Percentiles rank a stretch among this genome's conserved stretches.
phyloP scores from a whole-genome alignment of 2,329 filamentous ascomycete species.

The Pezicula radicicola region DNA sequence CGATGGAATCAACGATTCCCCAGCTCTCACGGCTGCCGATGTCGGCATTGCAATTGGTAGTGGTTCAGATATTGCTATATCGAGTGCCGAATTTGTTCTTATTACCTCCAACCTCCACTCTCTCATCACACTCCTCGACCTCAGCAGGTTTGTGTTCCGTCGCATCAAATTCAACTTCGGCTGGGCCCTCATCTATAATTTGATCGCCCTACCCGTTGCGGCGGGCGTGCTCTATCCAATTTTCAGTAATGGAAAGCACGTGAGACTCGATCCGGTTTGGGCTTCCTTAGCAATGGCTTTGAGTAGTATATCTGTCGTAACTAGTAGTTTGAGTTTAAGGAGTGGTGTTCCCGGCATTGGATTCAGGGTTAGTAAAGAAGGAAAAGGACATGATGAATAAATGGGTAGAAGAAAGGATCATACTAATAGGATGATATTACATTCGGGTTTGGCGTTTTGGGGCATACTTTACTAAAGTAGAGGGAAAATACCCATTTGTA shows the following conservation, averaged over 20 bases:
- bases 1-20: slow-evolving; percentile 84
- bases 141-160: slow-evolving; percentile 59
- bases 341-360: slow-evolving; percentile 31
- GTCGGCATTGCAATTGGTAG: slow-evolving; percentile 80
- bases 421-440: too few relatives aligned
- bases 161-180: slow-evolving; percentile 66
- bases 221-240: slow-evolving; percentile 64
- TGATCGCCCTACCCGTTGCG: slow-evolving; percentile 61
- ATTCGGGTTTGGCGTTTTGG: too few relatives aligned
- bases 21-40: slow-evolving; percentile 75
- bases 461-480: too few relatives aligned
- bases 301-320: slow-evolving; percentile 85
- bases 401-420: too few relatives aligned
- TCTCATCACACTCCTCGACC: slow-evolving; percentile 55
- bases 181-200: slow-evolving; percentile 66
- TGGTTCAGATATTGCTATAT: slow-evolving; percentile 80
- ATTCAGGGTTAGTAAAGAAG: slow-evolving; percentile 22
- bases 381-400: too few relatives aligned
- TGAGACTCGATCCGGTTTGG: slow-evolving; percentile 76
- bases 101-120: slow-evolving; percentile 58
- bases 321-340: slow-evolving; percentile 72
- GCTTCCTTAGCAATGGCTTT: slow-evolving; percentile 89
- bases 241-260: slow-evolving; percentile 46
- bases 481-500: too few relatives aligned
- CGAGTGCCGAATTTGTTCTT: slow-evolving; percentile 78